These are phyloP conservation scores for Nakazawaea ishiwadae DNA, from an alignment of 805 yeast species.

Conservation along the genomic window DNA sequence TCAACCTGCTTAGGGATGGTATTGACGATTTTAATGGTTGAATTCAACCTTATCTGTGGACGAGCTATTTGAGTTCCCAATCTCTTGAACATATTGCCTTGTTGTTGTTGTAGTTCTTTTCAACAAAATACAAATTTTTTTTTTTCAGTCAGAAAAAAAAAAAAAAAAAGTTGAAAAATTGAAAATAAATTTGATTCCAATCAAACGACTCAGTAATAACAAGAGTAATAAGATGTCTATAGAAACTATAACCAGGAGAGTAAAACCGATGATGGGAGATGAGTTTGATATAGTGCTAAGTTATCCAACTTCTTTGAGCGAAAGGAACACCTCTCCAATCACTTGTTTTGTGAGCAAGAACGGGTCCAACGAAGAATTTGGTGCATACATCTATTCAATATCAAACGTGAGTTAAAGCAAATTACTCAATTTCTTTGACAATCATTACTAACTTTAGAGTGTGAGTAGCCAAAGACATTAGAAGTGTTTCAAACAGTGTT, in stretches of 20 bases:
- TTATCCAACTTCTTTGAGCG: conserved; percentile 3
- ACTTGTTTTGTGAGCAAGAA: conserved; percentile 28
- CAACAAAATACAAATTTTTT: background rate
- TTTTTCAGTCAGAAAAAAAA: too few species aligned
- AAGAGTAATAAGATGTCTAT: background rate
- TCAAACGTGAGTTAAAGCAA: conserved; percentile 25
- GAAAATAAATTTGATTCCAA: too few species aligned
- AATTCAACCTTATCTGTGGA: conserved; percentile 16
- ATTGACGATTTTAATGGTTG: conserved; percentile 12
- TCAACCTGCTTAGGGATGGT: conserved; percentile 1
- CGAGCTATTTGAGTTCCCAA: conserved; percentile 4
- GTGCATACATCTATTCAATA: conserved; percentile 40
- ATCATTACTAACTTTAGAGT: background rate
- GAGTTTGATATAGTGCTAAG: conserved; percentile 20
- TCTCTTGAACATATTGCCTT: conserved; percentile 2
- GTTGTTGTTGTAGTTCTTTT: background rate
- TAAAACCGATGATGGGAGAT: conserved; percentile 22
- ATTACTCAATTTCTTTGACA: too few species aligned
- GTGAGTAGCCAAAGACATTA: conserved; percentile 9
- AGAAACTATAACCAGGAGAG: conserved; percentile 16
- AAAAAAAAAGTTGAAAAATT: conserved; percentile 6
- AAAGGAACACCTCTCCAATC: conserved; percentile 29
- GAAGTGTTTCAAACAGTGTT: conserved; percentile 38
- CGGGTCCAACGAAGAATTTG: conserved; percentile 29
- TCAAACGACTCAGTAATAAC: background rate